phyloP scores from a whole-genome alignment of 2,329 filamentous ascomycete genomes.

The Fusarium devonianum region DNA sequence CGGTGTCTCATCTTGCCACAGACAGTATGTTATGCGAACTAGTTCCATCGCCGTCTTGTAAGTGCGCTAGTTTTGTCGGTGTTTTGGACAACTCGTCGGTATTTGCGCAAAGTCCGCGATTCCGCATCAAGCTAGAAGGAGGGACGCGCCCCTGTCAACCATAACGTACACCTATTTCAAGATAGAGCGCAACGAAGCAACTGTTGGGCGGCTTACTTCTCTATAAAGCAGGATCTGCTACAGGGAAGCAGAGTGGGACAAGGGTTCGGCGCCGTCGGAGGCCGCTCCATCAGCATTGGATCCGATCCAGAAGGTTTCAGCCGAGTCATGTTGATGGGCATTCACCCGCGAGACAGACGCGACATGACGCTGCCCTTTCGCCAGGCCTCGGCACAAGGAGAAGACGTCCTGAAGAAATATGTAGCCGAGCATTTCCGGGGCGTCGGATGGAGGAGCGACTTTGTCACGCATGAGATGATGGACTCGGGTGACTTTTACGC shows the following conservation, averaged over 20 bases:
- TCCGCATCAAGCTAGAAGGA: too few relatives aligned
- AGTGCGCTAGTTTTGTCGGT: too few relatives aligned
- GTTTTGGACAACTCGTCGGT: too few relatives aligned
- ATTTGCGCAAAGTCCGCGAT: too few relatives aligned
- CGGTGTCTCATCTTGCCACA: too few relatives aligned
- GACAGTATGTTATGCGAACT: too few relatives aligned
- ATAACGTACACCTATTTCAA: too few relatives aligned
- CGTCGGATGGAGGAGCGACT: slow-evolving; percentile 54
- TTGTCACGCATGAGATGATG: slow-evolving; percentile 47
- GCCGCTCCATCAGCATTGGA: slow-evolving; percentile 48
- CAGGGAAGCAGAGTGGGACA: slow-evolving; percentile 47
- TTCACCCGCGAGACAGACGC: slow-evolving; percentile 42
- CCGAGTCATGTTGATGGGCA: slow-evolving; percentile 46
- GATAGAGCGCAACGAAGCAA: too few relatives aligned
- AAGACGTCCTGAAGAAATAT: slow-evolving; percentile 44
- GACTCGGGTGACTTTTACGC: slow-evolving; percentile 55
- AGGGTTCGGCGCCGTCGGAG: slow-evolving; percentile 47
- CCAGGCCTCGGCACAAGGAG: slow-evolving; percentile 45
- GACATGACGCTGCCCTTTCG: slow-evolving; percentile 47
- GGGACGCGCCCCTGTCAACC: too few relatives aligned
- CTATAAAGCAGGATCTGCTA: slow-evolving; percentile 49
- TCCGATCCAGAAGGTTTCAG: slow-evolving; percentile 44
- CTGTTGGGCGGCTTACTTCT: slow-evolving; percentile 53
- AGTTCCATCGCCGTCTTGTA: too few relatives aligned
- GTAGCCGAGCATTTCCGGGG: slow-evolving; percentile 50